Conservation (phyloP, 108 stramenopile species). For the Chaetoceros muelleri region DNA sequence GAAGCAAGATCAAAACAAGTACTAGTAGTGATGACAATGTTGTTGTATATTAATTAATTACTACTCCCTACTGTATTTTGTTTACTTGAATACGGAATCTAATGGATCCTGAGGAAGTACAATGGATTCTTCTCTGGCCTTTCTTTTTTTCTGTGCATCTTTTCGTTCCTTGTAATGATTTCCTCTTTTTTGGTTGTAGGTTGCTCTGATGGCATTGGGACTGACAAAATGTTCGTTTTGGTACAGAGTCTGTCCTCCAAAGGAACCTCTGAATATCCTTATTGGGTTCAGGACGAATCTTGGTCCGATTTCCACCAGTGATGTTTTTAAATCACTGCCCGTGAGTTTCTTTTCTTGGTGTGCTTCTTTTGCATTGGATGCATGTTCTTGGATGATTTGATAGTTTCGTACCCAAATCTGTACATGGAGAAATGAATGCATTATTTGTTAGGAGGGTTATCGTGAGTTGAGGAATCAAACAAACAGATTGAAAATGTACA, state of each 20-base stretch:
- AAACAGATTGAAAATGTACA: too few relatives aligned
- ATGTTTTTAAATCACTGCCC: conserved; percentile 65
- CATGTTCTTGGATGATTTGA: conserved; percentile 89
- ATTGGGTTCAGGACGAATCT: conserved; percentile 96
- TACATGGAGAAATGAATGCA: conserved; percentile 4
- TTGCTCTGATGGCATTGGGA: conserved; percentile 82
- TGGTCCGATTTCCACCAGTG: conserved; percentile 98
- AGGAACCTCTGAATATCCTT: conserved; percentile 92
- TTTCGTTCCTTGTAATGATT: conserved; percentile 64
- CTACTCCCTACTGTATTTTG: too few relatives aligned
- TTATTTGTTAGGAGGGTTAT: background rate
- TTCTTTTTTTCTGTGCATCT: conserved; percentile 62
- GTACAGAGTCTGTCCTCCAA: conserved; percentile 95
- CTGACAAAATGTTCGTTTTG: conserved; percentile 87
- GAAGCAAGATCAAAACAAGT: too few relatives aligned
- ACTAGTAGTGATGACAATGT: too few relatives aligned
- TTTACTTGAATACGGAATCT: conserved; percentile 45
- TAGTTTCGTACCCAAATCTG: conserved; percentile 98
- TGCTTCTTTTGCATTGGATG: conserved; percentile 71
- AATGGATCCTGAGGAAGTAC: conserved; percentile 78
- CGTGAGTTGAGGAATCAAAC: too few relatives aligned
- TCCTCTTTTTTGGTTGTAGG: conserved; percentile 68
- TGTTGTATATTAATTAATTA: too few relatives aligned
- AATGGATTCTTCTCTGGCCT: conserved; percentile 59
- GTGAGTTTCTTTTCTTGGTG: conserved; percentile 58